phyloP scores from a whole-genome alignment of 306 rosid genomes.

The Oxytropis ochrocephala region DNA sequence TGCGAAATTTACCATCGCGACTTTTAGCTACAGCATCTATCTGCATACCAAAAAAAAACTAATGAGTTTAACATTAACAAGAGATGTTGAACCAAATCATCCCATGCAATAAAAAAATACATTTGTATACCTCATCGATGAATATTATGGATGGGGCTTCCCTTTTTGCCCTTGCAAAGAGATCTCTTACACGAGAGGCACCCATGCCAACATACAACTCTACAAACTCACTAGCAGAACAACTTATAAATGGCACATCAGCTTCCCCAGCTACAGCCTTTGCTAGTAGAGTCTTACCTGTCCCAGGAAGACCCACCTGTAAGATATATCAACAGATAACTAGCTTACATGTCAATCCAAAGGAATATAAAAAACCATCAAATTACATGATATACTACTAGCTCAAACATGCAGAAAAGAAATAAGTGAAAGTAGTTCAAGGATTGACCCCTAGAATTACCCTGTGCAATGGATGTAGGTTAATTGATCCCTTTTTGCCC shows the following conservation, averaged over 20 bases:
- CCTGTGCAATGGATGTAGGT: slow-evolving; percentile 19
- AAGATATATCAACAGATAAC: slow-evolving; percentile 32
- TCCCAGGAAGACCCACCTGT: slow-evolving; percentile 99
- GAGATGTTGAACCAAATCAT: slow-evolving; percentile 8
- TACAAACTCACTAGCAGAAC: slow-evolving; percentile 98
- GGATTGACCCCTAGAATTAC: not conserved
- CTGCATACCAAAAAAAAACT: slow-evolving; percentile 39
- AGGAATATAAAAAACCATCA: slow-evolving; percentile 15
- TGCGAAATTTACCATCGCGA: slow-evolving; percentile 94
- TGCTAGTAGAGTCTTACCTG: slow-evolving; percentile 97
- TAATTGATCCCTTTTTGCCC: not conserved
- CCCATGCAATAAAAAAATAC: not conserved
- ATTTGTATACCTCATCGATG: slow-evolving; percentile 76
- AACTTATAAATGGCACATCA: slow-evolving; percentile 93
- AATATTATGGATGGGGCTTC: slow-evolving; percentile 95
- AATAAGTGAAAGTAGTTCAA: not conserved
- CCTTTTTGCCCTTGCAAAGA: slow-evolving; percentile 94
- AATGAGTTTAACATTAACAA: not conserved
- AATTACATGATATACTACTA: not conserved
- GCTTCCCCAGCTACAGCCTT: slow-evolving; percentile 99
- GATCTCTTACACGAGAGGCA: slow-evolving; percentile 98
- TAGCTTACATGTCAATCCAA: slow-evolving; percentile 2
- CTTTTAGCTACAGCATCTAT: slow-evolving; percentile 98
- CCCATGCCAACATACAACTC: slow-evolving; percentile 99
- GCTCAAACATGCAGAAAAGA: not conserved